Percentiles rank a stretch among this genome's conserved stretches.
Conservation (phyloP, 1,284 basidiomycete species). For the Megacollybia platyphylla region DNA sequence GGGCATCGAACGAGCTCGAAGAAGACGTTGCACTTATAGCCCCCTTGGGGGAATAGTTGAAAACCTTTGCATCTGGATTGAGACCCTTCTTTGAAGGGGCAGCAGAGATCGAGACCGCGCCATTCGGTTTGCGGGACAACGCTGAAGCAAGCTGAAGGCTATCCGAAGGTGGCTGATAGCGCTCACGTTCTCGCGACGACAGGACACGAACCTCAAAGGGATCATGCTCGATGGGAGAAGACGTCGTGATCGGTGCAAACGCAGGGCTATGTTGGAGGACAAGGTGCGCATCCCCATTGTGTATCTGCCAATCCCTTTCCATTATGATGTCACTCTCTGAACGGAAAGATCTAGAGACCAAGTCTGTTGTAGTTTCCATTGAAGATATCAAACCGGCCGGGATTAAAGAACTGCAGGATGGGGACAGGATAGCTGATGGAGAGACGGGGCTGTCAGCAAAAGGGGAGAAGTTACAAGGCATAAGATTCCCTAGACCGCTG, state of each 20-base stretch:
- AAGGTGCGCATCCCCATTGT: constrained; percentile 12
- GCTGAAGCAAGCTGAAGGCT: constrained; percentile 18
- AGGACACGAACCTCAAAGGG: constrained; percentile 31
- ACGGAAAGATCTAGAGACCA: constrained; percentile 38
- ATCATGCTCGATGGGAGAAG: constrained; percentile 18
- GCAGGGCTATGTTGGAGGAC: constrained; percentile 11
- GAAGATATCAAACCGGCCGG: constrained; percentile 46
- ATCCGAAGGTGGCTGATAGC: constrained; percentile 9
- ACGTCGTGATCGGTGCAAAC: constrained; percentile 18
- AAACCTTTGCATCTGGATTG: constrained; percentile 79
- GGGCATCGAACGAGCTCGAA: constrained; percentile 28
- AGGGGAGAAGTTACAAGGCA: constrained; percentile 30
- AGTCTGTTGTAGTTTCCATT: constrained; percentile 26
- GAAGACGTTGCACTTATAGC: constrained; percentile 7
- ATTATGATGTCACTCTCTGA: constrained; percentile 40
- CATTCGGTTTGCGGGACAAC: constrained; percentile 25
- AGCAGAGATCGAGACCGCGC: constrained; percentile 18
- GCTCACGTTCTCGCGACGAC: constrained; percentile 13
- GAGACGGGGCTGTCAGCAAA: constrained; percentile 26
- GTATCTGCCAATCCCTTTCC: constrained; percentile 35
- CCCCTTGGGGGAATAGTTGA: constrained; percentile 27
- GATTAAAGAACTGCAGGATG: constrained; percentile 38
- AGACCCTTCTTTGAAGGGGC: constrained; percentile 38
- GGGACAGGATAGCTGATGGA: constrained; percentile 17
- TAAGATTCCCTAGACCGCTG: constrained; percentile 8